A percentile compares a stretch with the other conserved stretches of the same genome.
Evolutionary conservation across 2,329 filamentous ascomycete genomes (phyloP).

Genomic region (Trichoderma sp.): DNA sequence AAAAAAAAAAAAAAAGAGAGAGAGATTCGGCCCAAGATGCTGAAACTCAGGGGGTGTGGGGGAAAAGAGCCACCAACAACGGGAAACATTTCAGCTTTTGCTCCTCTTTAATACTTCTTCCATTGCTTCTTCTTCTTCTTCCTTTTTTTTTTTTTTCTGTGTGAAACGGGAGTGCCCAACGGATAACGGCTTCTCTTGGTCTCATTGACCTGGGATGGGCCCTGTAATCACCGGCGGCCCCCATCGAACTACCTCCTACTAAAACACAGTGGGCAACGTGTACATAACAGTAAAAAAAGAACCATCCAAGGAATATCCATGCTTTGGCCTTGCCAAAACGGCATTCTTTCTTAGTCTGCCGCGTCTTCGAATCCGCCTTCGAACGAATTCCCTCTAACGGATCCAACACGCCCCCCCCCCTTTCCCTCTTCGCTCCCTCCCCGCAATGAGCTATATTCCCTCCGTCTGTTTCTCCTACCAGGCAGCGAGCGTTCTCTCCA

Average conservation of each 20-base stretch:
- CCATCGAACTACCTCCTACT: no score
- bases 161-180: background rate
- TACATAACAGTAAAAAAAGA: background rate
- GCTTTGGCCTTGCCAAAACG: no score
- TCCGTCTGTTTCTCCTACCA: background rate
- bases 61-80: background rate
- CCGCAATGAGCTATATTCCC: background rate
- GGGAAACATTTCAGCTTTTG: background rate
- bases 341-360: background rate
- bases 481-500: no score
- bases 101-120: background rate
- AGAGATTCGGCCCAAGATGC: background rate
- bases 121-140: background rate
- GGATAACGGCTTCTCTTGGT: background rate
- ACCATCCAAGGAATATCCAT: background rate
- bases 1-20: no score
- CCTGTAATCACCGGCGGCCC: background rate
- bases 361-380: background rate
- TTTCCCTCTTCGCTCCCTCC: background rate
- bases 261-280: background rate
- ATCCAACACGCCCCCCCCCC: background rate
- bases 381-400: constrained; percentile 6
- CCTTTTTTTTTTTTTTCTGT: no score
- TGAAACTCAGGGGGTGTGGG: background rate
- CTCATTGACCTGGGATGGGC: background rate